Percentiles rank a stretch among this genome's conserved stretches.
These are phyloP conservation scores for Erysimum cheiranthoides DNA, from an alignment of 345 rosid genomes.

Conservation along the genomic window DNA sequence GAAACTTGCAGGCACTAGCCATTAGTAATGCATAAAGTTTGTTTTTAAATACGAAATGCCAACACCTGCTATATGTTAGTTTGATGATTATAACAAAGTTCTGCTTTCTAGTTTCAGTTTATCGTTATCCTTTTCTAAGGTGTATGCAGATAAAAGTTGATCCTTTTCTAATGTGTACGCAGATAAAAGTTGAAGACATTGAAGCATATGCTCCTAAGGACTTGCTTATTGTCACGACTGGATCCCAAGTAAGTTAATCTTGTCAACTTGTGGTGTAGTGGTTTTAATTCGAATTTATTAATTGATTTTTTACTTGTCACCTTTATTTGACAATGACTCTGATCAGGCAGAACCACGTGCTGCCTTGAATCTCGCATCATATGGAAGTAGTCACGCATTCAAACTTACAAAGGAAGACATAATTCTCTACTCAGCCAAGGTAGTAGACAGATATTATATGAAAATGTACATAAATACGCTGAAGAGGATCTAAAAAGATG, in stretches of 20 bases:
- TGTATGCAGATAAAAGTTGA: slow-evolving; percentile 75
- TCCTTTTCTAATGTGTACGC: not conserved
- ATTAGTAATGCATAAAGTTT: slow-evolving; percentile 28
- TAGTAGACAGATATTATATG: slow-evolving; percentile 35
- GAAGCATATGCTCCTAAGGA: slow-evolving; percentile 96
- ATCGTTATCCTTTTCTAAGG: slow-evolving; percentile 5
- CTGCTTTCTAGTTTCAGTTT: slow-evolving; percentile 18
- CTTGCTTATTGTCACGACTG: slow-evolving; percentile 92
- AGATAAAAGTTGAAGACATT: slow-evolving; percentile 96
- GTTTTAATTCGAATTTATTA: not conserved
- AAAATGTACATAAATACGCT: slow-evolving; percentile 12
- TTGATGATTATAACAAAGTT: slow-evolving; percentile 1
- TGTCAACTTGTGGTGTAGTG: not conserved
- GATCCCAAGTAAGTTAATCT: slow-evolving; percentile 86
- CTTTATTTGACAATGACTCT: slow-evolving; percentile 46
- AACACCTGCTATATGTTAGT: slow-evolving; percentile 16
- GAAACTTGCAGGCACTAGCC: not conserved
- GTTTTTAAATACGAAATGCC: not conserved
- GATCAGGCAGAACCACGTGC: slow-evolving; percentile 99
- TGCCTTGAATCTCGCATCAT: slow-evolving; percentile 96
- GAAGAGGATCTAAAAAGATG: not conserved
- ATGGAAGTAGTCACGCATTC: slow-evolving; percentile 87
- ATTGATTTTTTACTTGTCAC: slow-evolving; percentile 34
- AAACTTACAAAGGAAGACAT: slow-evolving; percentile 86
- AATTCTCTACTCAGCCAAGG: slow-evolving; percentile 95